A percentile compares a stretch with the other conserved stretches of the same genome.
Evolutionary conservation across 2,329 filamentous ascomycete genomes (phyloP).

Genomic region (Aspergillus sojae): DNA sequence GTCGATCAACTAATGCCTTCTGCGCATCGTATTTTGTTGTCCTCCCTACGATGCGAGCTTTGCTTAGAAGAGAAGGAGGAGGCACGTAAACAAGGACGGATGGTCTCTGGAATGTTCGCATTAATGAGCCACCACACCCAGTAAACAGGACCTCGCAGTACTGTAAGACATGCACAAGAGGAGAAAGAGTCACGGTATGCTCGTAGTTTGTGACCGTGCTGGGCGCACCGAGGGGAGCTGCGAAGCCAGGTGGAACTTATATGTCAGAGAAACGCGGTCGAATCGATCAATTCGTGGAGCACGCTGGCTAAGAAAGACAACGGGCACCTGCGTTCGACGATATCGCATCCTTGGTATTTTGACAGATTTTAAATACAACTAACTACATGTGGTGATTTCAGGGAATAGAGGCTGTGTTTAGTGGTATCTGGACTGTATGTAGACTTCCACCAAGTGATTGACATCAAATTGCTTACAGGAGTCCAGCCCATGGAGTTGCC

Average conservation of each 20-base stretch:
- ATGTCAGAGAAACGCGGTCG: neutral
- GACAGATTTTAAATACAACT: neutral
- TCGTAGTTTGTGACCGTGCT: neutral
- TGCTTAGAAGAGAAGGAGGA: neutral
- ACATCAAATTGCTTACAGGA: too few species aligned
- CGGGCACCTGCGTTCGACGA: neutral
- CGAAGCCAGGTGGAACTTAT: neutral
- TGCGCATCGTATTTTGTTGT: neutral
- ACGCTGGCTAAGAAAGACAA: neutral
- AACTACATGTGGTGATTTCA: neutral
- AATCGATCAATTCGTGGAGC: neutral
- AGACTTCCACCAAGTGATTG: too few species aligned
- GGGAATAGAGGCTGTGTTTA: neutral
- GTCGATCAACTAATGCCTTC: neutral
- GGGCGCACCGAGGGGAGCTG: neutral
- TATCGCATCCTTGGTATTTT: neutral
- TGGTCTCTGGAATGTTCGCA: neutral
- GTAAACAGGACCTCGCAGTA: too few species aligned
- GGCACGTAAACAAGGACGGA: neutral
- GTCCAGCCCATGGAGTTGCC: too few species aligned
- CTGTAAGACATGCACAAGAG: too few species aligned
- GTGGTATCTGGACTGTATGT: too few species aligned
- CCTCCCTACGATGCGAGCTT: too few species aligned
- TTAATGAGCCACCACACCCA: neutral
- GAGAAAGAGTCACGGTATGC: neutral